Evolutionary conservation across 2,329 filamentous ascomycete species (phyloP).

Genomic region (Orbilia brochopaga): DNA sequence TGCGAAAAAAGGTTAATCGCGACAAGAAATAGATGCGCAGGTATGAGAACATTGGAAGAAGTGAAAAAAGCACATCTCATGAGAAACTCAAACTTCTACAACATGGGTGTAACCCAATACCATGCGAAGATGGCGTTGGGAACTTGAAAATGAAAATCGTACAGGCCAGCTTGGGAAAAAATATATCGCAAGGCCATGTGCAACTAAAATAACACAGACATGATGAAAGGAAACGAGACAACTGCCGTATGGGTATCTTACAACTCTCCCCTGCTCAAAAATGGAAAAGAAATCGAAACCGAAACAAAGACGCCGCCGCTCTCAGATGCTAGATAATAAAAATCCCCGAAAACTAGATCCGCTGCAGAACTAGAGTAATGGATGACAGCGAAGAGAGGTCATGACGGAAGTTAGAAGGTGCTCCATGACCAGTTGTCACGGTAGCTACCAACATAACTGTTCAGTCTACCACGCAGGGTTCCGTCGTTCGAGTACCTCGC

Average conservation of each 20-base stretch:
- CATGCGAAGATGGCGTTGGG: neutral
- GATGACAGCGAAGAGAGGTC: neutral
- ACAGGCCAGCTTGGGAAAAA: neutral
- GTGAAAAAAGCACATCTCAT: neutral
- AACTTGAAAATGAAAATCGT: neutral
- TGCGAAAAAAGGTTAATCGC: constrained; percentile 4
- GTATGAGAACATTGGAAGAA: constrained; percentile 1
- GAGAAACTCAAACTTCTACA: neutral
- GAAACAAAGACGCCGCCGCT: constrained; percentile 40
- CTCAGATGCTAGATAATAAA: constrained; percentile 29
- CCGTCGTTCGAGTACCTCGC: constrained; percentile 50
- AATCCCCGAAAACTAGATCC: constrained; percentile 15
- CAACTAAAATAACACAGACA: constrained; percentile 2
- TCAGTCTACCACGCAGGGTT: constrained; percentile 43
- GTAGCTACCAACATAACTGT: constrained; percentile 55
- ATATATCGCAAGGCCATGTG: neutral
- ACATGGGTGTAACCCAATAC: neutral
- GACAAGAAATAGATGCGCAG: constrained; percentile 6
- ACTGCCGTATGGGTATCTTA: constrained; percentile 46
- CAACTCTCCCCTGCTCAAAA: constrained; percentile 25
- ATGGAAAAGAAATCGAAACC: constrained; percentile 7
- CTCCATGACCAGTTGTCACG: constrained; percentile 55
- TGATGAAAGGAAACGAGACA: constrained; percentile 23
- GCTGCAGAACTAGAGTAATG: neutral
- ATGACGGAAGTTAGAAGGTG: constrained; percentile 52